Evolutionary conservation across 1,284 basidiomycete species (phyloP).

Genomic region (Takashimella koratensis): DNA sequence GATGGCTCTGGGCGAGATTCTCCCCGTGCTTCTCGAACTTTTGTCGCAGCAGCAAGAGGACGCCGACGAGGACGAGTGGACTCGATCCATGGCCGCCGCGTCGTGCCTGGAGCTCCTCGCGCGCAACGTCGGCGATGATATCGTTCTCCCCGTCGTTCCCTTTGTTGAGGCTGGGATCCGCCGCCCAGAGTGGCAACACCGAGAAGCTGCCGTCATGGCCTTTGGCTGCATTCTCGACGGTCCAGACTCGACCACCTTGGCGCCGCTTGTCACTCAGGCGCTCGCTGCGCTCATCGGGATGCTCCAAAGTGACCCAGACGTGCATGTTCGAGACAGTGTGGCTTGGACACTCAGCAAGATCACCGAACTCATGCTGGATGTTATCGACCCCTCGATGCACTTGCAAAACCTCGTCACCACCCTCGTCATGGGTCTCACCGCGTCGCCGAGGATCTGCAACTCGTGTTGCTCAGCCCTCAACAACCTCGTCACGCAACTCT

Average conservation of each 20-base stretch:
- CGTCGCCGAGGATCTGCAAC: conserved; percentile 74
- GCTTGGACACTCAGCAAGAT: conserved; percentile 98
- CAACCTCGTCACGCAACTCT: conserved; percentile 86
- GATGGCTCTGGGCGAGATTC: conserved; percentile 88
- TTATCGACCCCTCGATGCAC: conserved; percentile 87
- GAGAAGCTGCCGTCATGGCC: conserved; percentile 96
- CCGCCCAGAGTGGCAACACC: conserved; percentile 78
- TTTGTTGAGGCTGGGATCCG: conserved; percentile 98
- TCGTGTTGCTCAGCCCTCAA: conserved; percentile 97
- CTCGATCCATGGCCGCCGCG: conserved; percentile 95
- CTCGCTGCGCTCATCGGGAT: conserved; percentile 91
- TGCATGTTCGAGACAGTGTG: conserved; percentile 92
- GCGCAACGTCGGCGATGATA: conserved; percentile 81
- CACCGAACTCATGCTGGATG: conserved; percentile 80
- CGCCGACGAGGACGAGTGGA: conserved; percentile 98
- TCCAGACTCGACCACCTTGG: conserved; percentile 73
- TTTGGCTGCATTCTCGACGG: conserved; percentile 98
- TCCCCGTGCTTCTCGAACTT: conserved; percentile 84
- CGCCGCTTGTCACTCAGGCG: conserved; percentile 89
- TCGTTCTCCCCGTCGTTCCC: conserved; percentile 90
- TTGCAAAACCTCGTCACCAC: conserved; percentile 79
- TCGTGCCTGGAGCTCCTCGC: conserved; percentile 88
- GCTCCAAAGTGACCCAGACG: conserved; percentile 75
- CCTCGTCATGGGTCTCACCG: conserved; percentile 75
- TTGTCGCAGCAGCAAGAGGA: conserved; percentile 94